phyloP scores from a whole-genome alignment of 2,329 filamentous ascomycete genomes.

The Talaromyces sp. region DNA sequence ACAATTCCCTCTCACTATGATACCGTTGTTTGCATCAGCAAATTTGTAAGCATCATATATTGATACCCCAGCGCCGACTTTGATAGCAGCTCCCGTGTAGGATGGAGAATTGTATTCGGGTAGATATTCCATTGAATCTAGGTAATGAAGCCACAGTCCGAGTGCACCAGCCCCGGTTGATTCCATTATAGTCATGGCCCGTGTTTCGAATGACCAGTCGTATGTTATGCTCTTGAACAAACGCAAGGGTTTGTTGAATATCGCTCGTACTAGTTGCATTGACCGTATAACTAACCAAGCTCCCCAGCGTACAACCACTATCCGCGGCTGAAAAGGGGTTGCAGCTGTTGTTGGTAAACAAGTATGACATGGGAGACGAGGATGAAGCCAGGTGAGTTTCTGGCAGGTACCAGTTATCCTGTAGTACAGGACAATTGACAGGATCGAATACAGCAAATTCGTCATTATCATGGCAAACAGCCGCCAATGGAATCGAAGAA shows the following conservation, averaged over 20 bases:
- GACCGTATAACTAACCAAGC: conserved; percentile 34
- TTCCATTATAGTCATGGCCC: background rate
- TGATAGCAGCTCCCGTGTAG: background rate
- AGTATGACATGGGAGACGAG: conserved; percentile 42
- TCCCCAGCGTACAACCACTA: conserved; percentile 6
- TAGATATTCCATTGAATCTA: background rate
- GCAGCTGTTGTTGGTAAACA: conserved; percentile 41
- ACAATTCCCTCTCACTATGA: background rate
- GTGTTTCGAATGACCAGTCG: background rate
- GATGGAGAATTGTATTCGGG: conserved; percentile 36
- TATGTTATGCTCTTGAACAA: background rate
- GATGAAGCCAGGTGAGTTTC: conserved; percentile 25
- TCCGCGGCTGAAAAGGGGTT: conserved; percentile 41
- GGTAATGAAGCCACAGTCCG: background rate
- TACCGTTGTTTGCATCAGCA: background rate
- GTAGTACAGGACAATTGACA: background rate
- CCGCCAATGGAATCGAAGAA: background rate
- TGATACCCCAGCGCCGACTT: background rate
- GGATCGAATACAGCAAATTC: background rate
- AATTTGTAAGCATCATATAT: background rate
- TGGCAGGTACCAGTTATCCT: conserved; percentile 8
- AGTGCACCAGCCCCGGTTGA: background rate
- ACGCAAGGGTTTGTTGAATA: conserved; percentile 26
- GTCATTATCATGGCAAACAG: background rate
- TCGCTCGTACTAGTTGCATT: conserved; percentile 32